Conservation (phyloP, 257 asterid genomes). For the Leonotis leonurus region DNA sequence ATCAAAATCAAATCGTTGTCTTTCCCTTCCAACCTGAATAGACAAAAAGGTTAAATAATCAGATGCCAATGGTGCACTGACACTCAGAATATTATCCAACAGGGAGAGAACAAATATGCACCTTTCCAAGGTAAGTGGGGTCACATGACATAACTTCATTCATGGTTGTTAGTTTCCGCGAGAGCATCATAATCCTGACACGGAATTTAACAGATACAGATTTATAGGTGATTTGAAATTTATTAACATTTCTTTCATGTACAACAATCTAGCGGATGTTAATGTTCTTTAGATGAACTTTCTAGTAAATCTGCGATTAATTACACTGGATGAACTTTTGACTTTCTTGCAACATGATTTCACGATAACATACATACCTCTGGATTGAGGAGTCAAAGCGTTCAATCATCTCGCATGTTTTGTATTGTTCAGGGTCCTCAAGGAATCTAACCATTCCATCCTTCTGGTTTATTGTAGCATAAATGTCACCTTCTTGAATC, state of each 20-base stretch:
- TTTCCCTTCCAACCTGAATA: constrained; percentile 78
- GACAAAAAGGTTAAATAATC: background rate
- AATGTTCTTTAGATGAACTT: background rate
- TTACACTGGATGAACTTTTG: background rate
- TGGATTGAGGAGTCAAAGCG: constrained; percentile 79
- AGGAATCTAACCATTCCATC: constrained; percentile 99
- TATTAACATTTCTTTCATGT: background rate
- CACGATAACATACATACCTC: constrained; percentile 41
- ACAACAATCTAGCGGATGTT: too few species aligned
- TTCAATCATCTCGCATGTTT: constrained; percentile 91
- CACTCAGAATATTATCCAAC: too few species aligned
- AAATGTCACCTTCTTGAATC: constrained; percentile 95
- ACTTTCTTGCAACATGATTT: background rate
- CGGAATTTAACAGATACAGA: constrained; percentile 9
- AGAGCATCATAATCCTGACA: constrained; percentile 78
- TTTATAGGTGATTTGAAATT: background rate
- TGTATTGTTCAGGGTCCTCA: constrained; percentile 97
- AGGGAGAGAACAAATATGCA: too few species aligned
- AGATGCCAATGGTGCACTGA: background rate
- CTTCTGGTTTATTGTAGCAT: constrained; percentile 94
- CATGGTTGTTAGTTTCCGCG: constrained; percentile 68
- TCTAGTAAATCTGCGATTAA: background rate
- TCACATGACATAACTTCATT: constrained; percentile 80
- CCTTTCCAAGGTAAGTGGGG: constrained; percentile 73
- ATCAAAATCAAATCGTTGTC: constrained; percentile 83